These are phyloP conservation scores for Euphorbia lathyris DNA, from an alignment of 345 rosid genomes.

Conservation along the genomic window DNA sequence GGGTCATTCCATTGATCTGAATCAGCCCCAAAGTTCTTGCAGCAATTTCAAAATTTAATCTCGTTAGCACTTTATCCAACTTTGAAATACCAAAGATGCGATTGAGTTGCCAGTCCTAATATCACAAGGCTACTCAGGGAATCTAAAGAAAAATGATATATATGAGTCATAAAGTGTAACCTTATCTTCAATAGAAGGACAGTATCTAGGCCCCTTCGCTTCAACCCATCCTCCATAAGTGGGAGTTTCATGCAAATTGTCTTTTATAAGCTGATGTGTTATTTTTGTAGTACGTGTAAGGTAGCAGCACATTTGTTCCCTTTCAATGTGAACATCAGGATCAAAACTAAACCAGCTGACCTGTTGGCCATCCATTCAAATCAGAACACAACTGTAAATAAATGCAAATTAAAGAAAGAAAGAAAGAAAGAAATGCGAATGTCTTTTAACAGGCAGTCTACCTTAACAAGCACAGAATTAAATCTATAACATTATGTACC, in stretches of 20 bases:
- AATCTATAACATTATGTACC: background rate
- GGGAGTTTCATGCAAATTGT: conserved; percentile 95
- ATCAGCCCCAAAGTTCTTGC: background rate
- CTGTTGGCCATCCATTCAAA: conserved; percentile 39
- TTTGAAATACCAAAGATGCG: background rate
- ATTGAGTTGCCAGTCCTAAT: background rate
- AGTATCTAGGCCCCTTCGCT: conserved; percentile 98
- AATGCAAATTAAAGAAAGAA: background rate
- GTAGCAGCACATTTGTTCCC: conserved; percentile 96
- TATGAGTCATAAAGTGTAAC: conserved; percentile 26
- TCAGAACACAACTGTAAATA: conserved; percentile 18
- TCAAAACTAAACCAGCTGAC: conserved; percentile 97
- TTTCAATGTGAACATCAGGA: conserved; percentile 76
- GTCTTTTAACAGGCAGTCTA: background rate
- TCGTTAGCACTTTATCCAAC: background rate
- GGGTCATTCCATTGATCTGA: background rate
- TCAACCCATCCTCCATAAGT: conserved; percentile 99
- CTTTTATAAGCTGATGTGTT: conserved; percentile 84
- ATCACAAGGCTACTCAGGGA: background rate
- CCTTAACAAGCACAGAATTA: background rate
- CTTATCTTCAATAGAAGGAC: conserved; percentile 99
- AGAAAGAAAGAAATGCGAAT: background rate
- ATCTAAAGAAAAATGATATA: background rate
- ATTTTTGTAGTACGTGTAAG: conserved; percentile 78
- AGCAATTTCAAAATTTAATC: background rate